Evolutionary conservation across 2,329 filamentous ascomycete genomes (phyloP).

Genomic region (Ramularia endophylla): DNA sequence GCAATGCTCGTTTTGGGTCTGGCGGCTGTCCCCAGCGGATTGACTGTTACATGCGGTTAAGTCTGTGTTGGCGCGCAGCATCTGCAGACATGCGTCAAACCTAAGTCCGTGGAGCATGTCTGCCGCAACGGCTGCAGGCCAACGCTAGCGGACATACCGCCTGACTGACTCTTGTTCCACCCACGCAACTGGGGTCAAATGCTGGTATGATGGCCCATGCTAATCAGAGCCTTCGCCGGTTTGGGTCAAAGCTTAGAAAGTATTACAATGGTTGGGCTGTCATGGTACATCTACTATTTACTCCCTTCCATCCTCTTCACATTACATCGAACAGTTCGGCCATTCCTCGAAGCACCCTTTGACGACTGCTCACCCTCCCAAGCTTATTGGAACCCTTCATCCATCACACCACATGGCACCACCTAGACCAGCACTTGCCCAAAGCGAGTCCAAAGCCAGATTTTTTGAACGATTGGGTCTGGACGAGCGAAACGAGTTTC

Average conservation of each 20-base stretch:
- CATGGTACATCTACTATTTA: too few relatives aligned
- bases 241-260: slow-evolving; percentile 12
- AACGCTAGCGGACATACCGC: slow-evolving; percentile 17
- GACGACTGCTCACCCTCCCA: too few relatives aligned
- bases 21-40: slow-evolving; percentile 9
- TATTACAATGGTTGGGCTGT: slow-evolving; percentile 12
- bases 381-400: too few relatives aligned
- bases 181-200: slow-evolving; percentile 15
- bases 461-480: slow-evolving; percentile 40
- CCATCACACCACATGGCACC: slow-evolving; percentile 22
- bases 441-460: slow-evolving; percentile 41
- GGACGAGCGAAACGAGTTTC: slow-evolving; percentile 31
- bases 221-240: slow-evolving; percentile 10
- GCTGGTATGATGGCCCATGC: slow-evolving; percentile 16
- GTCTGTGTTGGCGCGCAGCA: slow-evolving; percentile 13
- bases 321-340: too few relatives aligned
- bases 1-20: slow-evolving; percentile 16
- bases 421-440: slow-evolving; percentile 31
- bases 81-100: slow-evolving; percentile 14
- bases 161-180: slow-evolving; percentile 17
- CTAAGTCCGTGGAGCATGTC: slow-evolving; percentile 13
- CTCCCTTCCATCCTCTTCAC: too few relatives aligned
- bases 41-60: slow-evolving; percentile 8
- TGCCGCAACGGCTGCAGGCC: slow-evolving; percentile 17
- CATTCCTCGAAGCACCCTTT: too few relatives aligned